Conservation (phyloP, 805 yeast genomes). For the Candida golubevii region DNA sequence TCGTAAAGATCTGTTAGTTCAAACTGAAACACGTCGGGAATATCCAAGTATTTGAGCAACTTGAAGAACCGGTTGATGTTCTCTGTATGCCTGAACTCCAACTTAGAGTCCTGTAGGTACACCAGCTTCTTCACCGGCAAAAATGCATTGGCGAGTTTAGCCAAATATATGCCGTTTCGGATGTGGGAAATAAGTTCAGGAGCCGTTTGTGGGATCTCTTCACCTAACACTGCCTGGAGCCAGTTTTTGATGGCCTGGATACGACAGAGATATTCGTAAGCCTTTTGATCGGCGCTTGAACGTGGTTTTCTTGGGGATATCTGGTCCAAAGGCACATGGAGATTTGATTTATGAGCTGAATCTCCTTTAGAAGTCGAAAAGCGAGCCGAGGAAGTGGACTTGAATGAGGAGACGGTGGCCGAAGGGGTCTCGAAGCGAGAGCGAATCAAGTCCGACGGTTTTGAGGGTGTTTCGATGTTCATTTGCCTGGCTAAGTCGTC, state of each 20-base stretch:
- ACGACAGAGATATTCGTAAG: constrained; percentile 76
- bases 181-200: constrained; percentile 60
- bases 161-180: constrained; percentile 81
- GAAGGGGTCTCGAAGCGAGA: constrained; percentile 38
- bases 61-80: constrained; percentile 81
- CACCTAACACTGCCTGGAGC: constrained; percentile 63
- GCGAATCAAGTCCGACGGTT: constrained; percentile 26
- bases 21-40: constrained; percentile 85
- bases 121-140: constrained; percentile 58
- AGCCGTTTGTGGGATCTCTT: constrained; percentile 50
- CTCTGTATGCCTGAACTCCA: constrained; percentile 88
- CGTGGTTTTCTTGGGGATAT: background rate
- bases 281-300: constrained; percentile 25
- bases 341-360: background rate
- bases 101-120: constrained; percentile 50
- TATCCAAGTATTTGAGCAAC: constrained; percentile 60
- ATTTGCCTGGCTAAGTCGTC: constrained; percentile 38
- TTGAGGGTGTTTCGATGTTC: constrained; percentile 23
- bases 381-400: constrained; percentile 22
- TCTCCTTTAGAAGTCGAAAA: constrained; percentile 12
- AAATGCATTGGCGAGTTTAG: constrained; percentile 68
- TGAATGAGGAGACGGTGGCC: constrained; percentile 40
- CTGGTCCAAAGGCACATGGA: constrained; percentile 2
- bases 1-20: constrained; percentile 93
- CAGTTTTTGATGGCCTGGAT: constrained; percentile 78